These are phyloP conservation scores for Fusarium paranaense DNA, from an alignment of 2,329 filamentous ascomycete genomes.

Conservation along the genomic window DNA sequence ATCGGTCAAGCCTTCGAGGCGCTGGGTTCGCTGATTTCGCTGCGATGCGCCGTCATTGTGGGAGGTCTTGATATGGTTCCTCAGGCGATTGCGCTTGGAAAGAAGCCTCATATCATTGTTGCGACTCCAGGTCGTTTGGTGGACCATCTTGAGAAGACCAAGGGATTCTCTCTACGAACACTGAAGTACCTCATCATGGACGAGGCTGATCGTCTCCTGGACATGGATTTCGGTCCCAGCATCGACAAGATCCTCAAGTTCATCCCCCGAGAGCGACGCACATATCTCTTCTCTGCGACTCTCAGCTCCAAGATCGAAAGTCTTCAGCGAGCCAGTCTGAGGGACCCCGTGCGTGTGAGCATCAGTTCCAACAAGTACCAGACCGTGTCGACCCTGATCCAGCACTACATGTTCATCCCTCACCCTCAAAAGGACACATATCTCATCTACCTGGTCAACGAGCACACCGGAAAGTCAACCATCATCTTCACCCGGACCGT, in stretches of 20 bases:
- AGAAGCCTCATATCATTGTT: conserved; percentile 94
- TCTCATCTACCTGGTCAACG: conserved; percentile 86
- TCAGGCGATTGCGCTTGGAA: conserved; percentile 90
- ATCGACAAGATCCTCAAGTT: conserved; percentile 95
- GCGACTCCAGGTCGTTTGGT: conserved; percentile 90
- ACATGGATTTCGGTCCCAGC: conserved; percentile 93
- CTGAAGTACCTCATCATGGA: conserved; percentile 95
- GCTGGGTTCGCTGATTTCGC: conserved; percentile 86
- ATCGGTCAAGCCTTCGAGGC: conserved; percentile 91
- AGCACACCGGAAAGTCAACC: conserved; percentile 84
- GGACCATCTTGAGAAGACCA: conserved; percentile 96
- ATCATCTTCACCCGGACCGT: conserved; percentile 96
- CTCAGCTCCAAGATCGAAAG: conserved; percentile 95
- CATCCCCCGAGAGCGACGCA: conserved; percentile 80
- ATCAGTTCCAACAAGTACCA: conserved; percentile 88
- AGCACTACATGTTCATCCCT: conserved; percentile 88
- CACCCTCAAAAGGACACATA: conserved; percentile 91
- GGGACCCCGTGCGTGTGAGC: conserved; percentile 84
- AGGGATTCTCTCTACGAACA: conserved; percentile 86
- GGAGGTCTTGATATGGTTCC: conserved; percentile 97
- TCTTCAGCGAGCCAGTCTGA: conserved; percentile 87
- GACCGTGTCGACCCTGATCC: conserved; percentile 88
- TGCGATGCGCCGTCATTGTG: conserved; percentile 86
- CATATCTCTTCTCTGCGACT: conserved; percentile 93
- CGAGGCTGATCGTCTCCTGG: conserved; percentile 90